phyloP scores from a whole-genome alignment of 2,329 filamentous ascomycete genomes.

The Neospermospora avenae region DNA sequence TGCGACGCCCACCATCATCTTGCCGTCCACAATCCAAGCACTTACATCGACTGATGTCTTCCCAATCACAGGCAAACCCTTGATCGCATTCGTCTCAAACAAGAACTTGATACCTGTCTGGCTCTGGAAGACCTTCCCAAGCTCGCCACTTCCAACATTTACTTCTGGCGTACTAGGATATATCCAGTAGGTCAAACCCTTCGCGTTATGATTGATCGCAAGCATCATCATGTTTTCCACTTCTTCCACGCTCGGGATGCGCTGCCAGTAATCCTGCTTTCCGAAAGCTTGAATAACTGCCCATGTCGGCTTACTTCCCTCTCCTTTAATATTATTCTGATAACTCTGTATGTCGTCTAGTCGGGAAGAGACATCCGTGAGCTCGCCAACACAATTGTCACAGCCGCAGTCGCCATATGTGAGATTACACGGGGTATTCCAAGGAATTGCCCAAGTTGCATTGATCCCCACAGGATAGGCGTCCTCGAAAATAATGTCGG shows the following conservation, averaged over 20 bases:
- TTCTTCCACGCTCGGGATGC: conserved; percentile 44
- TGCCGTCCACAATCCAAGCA: conserved; percentile 38
- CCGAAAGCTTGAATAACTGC: conserved; percentile 49
- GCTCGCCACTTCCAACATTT: conserved; percentile 32
- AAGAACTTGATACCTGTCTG: conserved; percentile 37
- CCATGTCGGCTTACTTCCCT: conserved; percentile 44
- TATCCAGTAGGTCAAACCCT: conserved; percentile 45
- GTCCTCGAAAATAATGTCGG: conserved; percentile 50
- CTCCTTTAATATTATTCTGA: conserved; percentile 38
- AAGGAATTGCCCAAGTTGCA: conserved; percentile 42
- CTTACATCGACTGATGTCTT: conserved; percentile 36
- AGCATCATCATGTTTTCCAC: conserved; percentile 46
- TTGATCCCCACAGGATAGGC: conserved; percentile 49
- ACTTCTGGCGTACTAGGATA: conserved; percentile 39
- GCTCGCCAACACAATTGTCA: conserved; percentile 42
- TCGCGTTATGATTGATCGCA: conserved; percentile 47
- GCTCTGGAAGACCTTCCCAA: conserved; percentile 41
- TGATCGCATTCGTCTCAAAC: conserved; percentile 31
- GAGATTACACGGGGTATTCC: conserved; percentile 45
- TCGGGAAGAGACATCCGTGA: conserved; percentile 44
- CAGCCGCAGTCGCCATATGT: conserved; percentile 53
- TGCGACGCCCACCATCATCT: conserved; percentile 40
- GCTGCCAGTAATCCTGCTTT: conserved; percentile 44
- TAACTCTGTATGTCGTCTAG: conserved; percentile 42
- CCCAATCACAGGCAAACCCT: conserved; percentile 16